Evolutionary conservation across 2,329 filamentous ascomycete genomes (phyloP).

Genomic region (Cladosporium sp.): DNA sequence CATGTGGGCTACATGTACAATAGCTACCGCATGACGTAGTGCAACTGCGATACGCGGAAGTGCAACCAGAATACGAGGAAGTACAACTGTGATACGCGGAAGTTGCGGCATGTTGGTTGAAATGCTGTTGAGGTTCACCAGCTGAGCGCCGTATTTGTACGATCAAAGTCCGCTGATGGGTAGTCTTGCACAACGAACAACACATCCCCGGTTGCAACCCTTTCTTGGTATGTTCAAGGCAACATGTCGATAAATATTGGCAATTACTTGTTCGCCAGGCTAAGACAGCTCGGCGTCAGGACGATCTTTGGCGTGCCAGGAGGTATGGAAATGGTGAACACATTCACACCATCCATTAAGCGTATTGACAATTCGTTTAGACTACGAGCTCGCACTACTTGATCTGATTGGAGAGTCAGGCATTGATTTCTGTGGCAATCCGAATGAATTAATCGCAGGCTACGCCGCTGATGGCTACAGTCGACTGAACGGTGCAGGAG

Average conservation of each 20-base stretch:
- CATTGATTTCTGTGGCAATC: conserved; percentile 34
- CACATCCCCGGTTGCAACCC: neutral
- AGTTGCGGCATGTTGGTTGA: too few relatives aligned
- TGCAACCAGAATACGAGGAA: too few relatives aligned
- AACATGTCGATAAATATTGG: conserved; percentile 25
- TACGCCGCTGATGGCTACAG: conserved; percentile 81
- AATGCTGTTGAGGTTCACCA: too few relatives aligned
- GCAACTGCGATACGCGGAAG: neutral
- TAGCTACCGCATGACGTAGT: neutral
- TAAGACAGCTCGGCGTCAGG: conserved; percentile 41
- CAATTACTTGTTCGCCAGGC: conserved; percentile 37
- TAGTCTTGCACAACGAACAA: too few relatives aligned
- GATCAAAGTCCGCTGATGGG: too few relatives aligned
- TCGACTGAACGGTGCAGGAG: conserved; percentile 65
- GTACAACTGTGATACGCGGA: neutral
- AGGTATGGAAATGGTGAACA: conserved; percentile 22
- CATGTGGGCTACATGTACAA: too few relatives aligned
- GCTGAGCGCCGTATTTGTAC: too few relatives aligned
- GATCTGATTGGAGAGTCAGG: conserved; percentile 34
- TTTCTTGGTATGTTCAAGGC: neutral
- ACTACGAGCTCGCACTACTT: conserved; percentile 34
- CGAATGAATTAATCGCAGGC: conserved; percentile 35
- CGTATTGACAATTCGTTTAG: conserved; percentile 19
- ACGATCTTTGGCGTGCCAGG: conserved; percentile 47
- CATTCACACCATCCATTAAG: too few relatives aligned